Evolutionary conservation across 495 filamentous ascomycete genomes (phyloP), one percentile per base, ranked within the genome.

Genomic region (Xylaria longipes): DNA sequence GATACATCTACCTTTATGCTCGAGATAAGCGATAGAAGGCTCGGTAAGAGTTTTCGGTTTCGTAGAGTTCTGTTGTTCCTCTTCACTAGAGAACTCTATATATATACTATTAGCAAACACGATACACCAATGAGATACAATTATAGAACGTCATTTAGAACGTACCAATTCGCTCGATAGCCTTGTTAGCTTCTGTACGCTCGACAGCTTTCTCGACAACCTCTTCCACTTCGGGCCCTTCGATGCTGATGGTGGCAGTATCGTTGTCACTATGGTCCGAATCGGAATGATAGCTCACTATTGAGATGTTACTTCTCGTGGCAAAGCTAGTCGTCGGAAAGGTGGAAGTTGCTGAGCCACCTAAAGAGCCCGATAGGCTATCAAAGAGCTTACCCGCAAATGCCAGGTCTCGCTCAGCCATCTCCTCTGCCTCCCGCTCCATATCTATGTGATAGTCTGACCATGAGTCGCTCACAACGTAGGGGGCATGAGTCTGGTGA

Each of bases 341-440:
- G 60, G 68, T 27, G 17, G 61, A 45, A 20, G 76, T 66, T 22
- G 57, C 33, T 29, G 72, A 70, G 41, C 35, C 65, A n/a, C 45
- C 57, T 46, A 71, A 57, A 29, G 68, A 39, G 45, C 48, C 65
- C 1, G 73, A 63, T 25, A 67, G 41, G 61, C 68, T 62, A 43
- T 71, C 63, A 65, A 77, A 79, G 29, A 74, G 48, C 67, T 76
- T 76, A 68, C 72, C 68, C 64, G 75, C 72, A 29, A 57, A 69
- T 56, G 73, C 70, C 37, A 76, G 52, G 57, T 77, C 68, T 41
- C 68, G 22, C 68, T 77, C 75, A 20, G 70, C 73, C 54, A 64
- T 52, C 27, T 62, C 69, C 33, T 70, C 67, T 4, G 60, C 70
- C 33, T 62, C 58, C 5, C 69, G 63, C 27, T 74, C 70, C 4